Evolutionary conservation across 164 flowering plant genomes (phyloP), one percentile per base, ranked within the genome.

Genomic region (Magnolia kwangsiensis): DNA sequence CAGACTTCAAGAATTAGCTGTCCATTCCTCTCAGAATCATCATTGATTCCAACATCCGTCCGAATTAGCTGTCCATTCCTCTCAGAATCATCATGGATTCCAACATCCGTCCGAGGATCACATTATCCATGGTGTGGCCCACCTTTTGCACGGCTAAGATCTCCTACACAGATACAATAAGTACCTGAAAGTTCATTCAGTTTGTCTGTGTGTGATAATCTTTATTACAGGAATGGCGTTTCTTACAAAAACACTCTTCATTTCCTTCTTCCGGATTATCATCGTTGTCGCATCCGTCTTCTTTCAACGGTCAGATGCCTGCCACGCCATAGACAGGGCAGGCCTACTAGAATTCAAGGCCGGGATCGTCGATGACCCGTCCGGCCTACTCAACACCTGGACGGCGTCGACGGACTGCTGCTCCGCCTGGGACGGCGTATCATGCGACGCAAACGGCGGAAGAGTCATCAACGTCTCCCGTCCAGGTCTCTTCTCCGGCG

Each of bases 341-440:
- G 92, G 92, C 19, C 68, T 92, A 31, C 88, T 90, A 21, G 78
- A 73, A 1, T 90, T 92, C 89, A 90, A 92, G 81, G 51, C 59
- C 71, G 79, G 66, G 50, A 88, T 92, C 85, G 84, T 85, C 5
- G 75, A 76, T 1, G 94, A 90, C 84, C 89, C 92, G 0, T 84
- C 87, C 7, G 7, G 72, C 1, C 81, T 90, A 0, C 75, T 90
- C 8, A 27, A 13, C 2, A 75, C 91, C 20, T 92, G 97, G 97
- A 78, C 21, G 0, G 31, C 79, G 4, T 75, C 87, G 63, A 77
- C 89, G 0, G 85, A 89, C 69, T 89, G 95, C 81, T 92, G 93
- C 89, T 75, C 68, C 11, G 1, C 80, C 3, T 91, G 93, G 97
- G 85, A 78, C 3, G 93, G 97, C 51, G 77, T 91, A 7, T 76